Evolutionary conservation across 805 yeast genomes (phyloP), one percentile per base, ranked within the genome.

Genomic region (Pichia pseudocactophila): DNA sequence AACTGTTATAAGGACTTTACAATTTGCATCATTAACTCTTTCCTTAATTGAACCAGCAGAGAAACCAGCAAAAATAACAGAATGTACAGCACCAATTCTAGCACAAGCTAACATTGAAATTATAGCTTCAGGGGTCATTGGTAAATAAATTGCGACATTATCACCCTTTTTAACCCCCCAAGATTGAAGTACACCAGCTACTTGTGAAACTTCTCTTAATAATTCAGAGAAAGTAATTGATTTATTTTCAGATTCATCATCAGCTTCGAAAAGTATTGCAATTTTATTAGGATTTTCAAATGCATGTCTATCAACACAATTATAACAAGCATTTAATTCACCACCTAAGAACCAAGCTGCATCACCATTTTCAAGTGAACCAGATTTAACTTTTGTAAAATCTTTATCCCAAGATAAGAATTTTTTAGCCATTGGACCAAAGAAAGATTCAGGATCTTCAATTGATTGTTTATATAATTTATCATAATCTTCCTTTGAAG

Each of bases 121-220:
- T 48, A 92, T 70, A 17, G 97, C 96, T 68, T 89, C 96, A 39
- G 97, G 95, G 48, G 89, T 89, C 98, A 92, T 90, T 58, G 98
- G 98, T 61, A 90, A 69, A 66, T 90, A 90, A 45, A 90, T 84
- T 39, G 97, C 97, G 45, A 90, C 97, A 22, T 95, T 84, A 60
- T 90, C 98, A 59, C 98, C 98, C 65, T 86, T 85, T 53, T 73
- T 69, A 53, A 90, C 90, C 44, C 98, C 98, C 76, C 88, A 79
- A 45, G 80, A 73, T 50, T 74, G 69, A 61, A 92, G 74, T 34
- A 86, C 82, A 53, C 83, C 89, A 11, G 97, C 96, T 54, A 88
- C 79, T 58, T 82, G 80, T 51, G 83, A 80, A 36, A 90, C 96
- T 52, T 86, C 80, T 57, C 79, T 76, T 57, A 90, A 73, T 53